Evolutionary conservation across 2,329 filamentous ascomycete species (phyloP).

Genomic region (Dryadomyces sulphureus): DNA sequence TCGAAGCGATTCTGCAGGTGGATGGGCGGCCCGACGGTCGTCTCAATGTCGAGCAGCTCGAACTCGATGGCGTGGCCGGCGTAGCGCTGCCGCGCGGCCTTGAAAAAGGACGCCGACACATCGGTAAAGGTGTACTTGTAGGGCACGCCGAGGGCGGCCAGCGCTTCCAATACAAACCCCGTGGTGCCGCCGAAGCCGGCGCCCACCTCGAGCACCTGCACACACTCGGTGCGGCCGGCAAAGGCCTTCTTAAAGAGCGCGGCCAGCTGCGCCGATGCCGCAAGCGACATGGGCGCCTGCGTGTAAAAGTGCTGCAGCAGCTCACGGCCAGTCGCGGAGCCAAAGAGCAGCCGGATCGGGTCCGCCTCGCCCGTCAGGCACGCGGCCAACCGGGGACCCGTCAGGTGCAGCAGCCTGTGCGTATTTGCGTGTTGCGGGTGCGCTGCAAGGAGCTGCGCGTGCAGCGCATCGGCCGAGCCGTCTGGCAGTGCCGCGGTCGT

Average conservation of each 20-base stretch:
- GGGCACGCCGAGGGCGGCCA: constrained; percentile 10
- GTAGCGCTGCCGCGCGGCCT: constrained; percentile 12
- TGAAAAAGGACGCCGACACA: constrained; percentile 18
- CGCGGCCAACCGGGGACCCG: too few relatives aligned
- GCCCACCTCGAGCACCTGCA: constrained; percentile 18
- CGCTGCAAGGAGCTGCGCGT: too few relatives aligned
- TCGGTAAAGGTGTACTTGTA: constrained; percentile 27
- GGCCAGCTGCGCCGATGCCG: not conserved
- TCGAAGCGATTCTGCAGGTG: constrained; percentile 15
- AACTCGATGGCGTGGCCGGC: constrained; percentile 14
- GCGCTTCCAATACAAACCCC: not conserved
- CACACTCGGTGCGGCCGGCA: not conserved
- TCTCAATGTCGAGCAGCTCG: constrained; percentile 16
- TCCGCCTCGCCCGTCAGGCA: too few relatives aligned
- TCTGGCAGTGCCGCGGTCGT: too few relatives aligned
- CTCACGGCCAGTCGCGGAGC: constrained; percentile 16
- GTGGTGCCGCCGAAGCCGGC: constrained; percentile 20
- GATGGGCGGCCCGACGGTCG: constrained; percentile 10
- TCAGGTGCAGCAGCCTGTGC: too few relatives aligned
- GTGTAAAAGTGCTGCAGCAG: not conserved
- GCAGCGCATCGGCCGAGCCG: too few relatives aligned
- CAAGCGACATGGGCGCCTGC: not conserved
- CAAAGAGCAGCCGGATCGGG: too few relatives aligned
- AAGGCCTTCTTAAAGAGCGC: not conserved
- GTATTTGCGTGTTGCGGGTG: too few relatives aligned